A percentile compares a stretch with the other conserved stretches of the same genome.
These are phyloP conservation scores for Cephaloascus albidus DNA, from an alignment of 805 yeast genomes.

Conservation along the genomic window DNA sequence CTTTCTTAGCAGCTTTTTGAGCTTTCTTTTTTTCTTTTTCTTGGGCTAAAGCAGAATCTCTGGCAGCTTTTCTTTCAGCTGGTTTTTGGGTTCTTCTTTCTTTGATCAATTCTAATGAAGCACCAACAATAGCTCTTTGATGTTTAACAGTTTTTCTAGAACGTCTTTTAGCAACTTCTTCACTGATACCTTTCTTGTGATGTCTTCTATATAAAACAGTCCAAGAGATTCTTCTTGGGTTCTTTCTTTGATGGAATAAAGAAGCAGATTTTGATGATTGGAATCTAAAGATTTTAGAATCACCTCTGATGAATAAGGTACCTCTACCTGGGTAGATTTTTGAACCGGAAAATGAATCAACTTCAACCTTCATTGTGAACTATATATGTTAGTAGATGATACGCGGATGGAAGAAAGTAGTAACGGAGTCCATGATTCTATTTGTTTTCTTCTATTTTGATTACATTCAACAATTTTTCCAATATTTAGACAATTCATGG, in stretches of 20 bases:
- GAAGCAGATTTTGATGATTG: slow-evolving; percentile 95
- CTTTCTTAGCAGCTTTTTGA: slow-evolving; percentile 91
- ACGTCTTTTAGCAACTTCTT: slow-evolving; percentile 96
- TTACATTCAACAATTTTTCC: too few species aligned
- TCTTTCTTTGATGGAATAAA: slow-evolving; percentile 98
- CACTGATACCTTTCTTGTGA: slow-evolving; percentile 99
- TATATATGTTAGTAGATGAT: slow-evolving; percentile 20
- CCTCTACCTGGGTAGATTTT: slow-evolving; percentile 99
- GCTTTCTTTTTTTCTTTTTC: slow-evolving; percentile 87
- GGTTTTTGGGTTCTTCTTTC: slow-evolving; percentile 96
- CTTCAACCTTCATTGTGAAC: slow-evolving; percentile 91
- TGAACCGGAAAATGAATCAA: slow-evolving; percentile 98
- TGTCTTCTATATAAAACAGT: slow-evolving; percentile 99
- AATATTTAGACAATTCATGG: too few species aligned
- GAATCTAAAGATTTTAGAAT: slow-evolving; percentile 99
- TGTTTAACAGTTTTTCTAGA: slow-evolving; percentile 95
- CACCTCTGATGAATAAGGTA: slow-evolving; percentile 98
- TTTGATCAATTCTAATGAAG: slow-evolving; percentile 95
- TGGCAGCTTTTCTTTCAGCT: slow-evolving; percentile 95
- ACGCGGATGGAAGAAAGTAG: not conserved
- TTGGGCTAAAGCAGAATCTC: slow-evolving; percentile 79
- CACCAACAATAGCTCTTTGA: slow-evolving; percentile 99
- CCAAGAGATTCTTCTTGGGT: slow-evolving; percentile 99
- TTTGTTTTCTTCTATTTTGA: too few species aligned
- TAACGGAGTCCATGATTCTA: too few species aligned